phyloP scores from a whole-genome alignment of 495 filamentous ascomycete species.

The Apiosordaria backusii region DNA sequence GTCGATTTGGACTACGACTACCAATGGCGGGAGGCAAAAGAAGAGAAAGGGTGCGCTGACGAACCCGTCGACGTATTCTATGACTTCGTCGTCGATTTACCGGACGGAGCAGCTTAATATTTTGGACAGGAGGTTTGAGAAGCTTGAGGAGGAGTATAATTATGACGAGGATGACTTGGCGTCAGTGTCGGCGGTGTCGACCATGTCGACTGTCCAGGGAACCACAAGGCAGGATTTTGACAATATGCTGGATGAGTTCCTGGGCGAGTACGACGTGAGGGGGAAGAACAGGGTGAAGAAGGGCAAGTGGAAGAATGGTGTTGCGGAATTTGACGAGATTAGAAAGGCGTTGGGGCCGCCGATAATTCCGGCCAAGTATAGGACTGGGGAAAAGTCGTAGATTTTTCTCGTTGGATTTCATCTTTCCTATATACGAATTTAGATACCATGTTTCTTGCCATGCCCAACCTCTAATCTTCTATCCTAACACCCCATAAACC shows the following conservation, averaged over 20 bases:
- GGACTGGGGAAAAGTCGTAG: background rate
- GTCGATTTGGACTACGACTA: conserved; percentile 75
- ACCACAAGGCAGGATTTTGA: conserved; percentile 72
- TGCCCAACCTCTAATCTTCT: background rate
- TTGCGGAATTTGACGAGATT: conserved; percentile 89
- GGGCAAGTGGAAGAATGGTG: conserved; percentile 72
- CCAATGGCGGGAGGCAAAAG: conserved; percentile 69
- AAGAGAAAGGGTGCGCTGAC: conserved; percentile 90
- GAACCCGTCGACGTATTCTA: conserved; percentile 87
- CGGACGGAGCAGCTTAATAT: conserved; percentile 85
- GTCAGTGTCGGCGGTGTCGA: conserved; percentile 44
- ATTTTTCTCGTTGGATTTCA: background rate
- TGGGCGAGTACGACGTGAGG: conserved; percentile 68
- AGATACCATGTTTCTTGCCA: background rate
- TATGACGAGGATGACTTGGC: conserved; percentile 61
- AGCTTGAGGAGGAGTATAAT: conserved; percentile 79
- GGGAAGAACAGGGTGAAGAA: conserved; percentile 82
- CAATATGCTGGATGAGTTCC: conserved; percentile 88
- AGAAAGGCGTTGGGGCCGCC: conserved; percentile 76
- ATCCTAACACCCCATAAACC: conserved; percentile 18
- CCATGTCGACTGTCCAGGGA: conserved; percentile 52
- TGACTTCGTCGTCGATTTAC: conserved; percentile 85
- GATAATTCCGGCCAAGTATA: conserved; percentile 25
- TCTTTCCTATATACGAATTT: background rate
- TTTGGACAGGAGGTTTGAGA: conserved; percentile 87